Evolutionary conservation across 352 stramenopile species (phyloP).

Genomic region (Globisporangium camurandrum): DNA sequence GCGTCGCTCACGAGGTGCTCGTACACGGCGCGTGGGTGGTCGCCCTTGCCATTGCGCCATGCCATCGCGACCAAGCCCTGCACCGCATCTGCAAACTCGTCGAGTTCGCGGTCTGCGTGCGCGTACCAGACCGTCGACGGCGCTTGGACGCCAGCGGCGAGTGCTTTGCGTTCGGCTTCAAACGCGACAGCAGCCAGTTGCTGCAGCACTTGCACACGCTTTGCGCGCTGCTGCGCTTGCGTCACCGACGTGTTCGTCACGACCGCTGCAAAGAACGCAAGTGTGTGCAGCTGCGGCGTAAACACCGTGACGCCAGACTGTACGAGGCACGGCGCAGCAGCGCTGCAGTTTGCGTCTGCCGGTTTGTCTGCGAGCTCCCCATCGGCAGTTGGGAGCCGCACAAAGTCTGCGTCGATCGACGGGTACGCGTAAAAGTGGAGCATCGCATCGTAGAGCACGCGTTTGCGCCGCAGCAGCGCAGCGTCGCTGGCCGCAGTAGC

Average conservation of each 20-base stretch:
- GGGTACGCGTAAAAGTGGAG: slow-evolving; percentile 42
- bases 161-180: slow-evolving; percentile 26
- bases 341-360: slow-evolving; percentile 13
- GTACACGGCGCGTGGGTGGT: slow-evolving; percentile 24
- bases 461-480: slow-evolving; percentile 4
- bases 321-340: slow-evolving; percentile 21
- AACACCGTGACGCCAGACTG: slow-evolving; percentile 60
- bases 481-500: background rate
- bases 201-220: slow-evolving; percentile 24
- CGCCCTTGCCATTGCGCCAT: slow-evolving; percentile 10
- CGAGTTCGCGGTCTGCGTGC: slow-evolving; percentile 30
- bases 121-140: slow-evolving; percentile 64
- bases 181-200: slow-evolving; percentile 31
- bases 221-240: slow-evolving; percentile 13
- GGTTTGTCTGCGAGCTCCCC: background rate
- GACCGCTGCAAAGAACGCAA: slow-evolving; percentile 20
- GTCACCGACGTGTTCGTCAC: slow-evolving; percentile 7
- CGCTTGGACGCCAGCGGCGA: slow-evolving; percentile 34
- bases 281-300: slow-evolving; percentile 27
- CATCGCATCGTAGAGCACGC: slow-evolving; percentile 22
- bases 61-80: slow-evolving; percentile 33
- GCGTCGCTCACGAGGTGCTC: slow-evolving; percentile 19
- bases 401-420: slow-evolving; percentile 16
- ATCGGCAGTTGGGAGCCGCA: slow-evolving; percentile 1
- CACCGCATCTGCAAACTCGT: slow-evolving; percentile 50